These are phyloP conservation scores for Botryotinia narcissicola DNA, from an alignment of 2,329 filamentous ascomycete genomes.

Conservation along the genomic window DNA sequence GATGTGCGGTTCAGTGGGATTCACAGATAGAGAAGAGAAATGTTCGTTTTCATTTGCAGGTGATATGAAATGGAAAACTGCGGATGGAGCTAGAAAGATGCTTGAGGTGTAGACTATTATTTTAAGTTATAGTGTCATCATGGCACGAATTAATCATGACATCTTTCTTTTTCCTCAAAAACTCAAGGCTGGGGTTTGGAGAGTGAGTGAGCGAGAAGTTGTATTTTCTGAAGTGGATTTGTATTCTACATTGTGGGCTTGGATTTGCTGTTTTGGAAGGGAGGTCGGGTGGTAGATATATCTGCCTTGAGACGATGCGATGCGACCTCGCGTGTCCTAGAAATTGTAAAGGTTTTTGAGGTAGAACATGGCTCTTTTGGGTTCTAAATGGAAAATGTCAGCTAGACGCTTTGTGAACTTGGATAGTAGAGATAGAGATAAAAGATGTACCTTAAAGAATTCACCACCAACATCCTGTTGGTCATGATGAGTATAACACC, in stretches of 20 bases:
- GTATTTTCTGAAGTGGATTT: neutral
- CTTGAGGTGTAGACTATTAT: too few relatives aligned
- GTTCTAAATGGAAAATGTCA: neutral
- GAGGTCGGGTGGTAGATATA: neutral
- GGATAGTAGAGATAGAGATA: neutral
- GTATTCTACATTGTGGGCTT: neutral
- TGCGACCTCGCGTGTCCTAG: accelerated
- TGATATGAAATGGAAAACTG: too few relatives aligned
- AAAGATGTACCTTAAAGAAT: neutral
- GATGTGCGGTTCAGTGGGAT: too few relatives aligned
- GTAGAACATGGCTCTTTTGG: neutral
- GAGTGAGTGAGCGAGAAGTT: neutral
- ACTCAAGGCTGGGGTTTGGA: neutral
- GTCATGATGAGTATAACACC: neutral
- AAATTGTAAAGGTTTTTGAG: neutral
- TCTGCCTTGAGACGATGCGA: neutral
- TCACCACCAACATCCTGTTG: neutral
- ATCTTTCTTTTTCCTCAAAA: too few relatives aligned
- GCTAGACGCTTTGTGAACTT: neutral
- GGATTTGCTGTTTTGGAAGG: neutral
- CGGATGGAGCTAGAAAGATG: too few relatives aligned
- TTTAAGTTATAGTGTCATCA: too few relatives aligned
- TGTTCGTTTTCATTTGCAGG: too few relatives aligned
- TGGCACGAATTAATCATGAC: too few relatives aligned
- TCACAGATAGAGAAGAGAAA: too few relatives aligned